These are phyloP conservation scores for Danielia oregonensis DNA, from an alignment of 805 yeast species.

Conservation along the genomic window DNA sequence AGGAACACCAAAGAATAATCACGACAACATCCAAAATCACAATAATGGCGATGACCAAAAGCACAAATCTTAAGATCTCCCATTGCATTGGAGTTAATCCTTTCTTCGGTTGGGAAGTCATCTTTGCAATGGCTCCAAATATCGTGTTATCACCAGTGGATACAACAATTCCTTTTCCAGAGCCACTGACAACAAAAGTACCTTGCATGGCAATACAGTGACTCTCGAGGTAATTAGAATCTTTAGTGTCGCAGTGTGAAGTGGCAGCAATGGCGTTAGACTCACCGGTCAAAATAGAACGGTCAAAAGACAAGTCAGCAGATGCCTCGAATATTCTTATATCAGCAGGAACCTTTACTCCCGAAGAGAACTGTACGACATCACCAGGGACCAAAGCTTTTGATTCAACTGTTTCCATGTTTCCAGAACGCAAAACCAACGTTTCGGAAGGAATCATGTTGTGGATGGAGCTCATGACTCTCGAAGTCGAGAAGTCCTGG, in stretches of 20 bases:
- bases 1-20: conserved; percentile 41
- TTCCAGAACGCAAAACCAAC: conserved; percentile 34
- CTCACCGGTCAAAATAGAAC: conserved; percentile 49
- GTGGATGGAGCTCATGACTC: conserved; percentile 46
- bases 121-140: conserved; percentile 44
- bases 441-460: conserved; percentile 39
- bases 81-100: conserved; percentile 40
- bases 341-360: conserved; percentile 47
- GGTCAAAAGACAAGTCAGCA: conserved; percentile 40
- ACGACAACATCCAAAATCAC: conserved; percentile 27
- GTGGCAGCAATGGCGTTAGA: conserved; percentile 38
- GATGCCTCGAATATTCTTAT: conserved; percentile 36
- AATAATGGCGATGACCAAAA: conserved; percentile 18
- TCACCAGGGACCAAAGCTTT: too few relatives aligned
- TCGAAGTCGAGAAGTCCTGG: conserved; percentile 46
- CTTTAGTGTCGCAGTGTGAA: conserved; percentile 20
- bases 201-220: conserved; percentile 45
- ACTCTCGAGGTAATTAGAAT: conserved; percentile 41
- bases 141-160: conserved; percentile 43
- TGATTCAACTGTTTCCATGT: conserved; percentile 18
- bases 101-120: too few relatives aligned
- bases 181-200: conserved; percentile 40
- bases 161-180: conserved; percentile 42
- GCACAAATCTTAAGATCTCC: conserved; percentile 37
- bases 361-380: conserved; percentile 32